phyloP scores from a whole-genome alignment of 2,329 filamentous ascomycete genomes.

The Hypomyces rosellus region DNA sequence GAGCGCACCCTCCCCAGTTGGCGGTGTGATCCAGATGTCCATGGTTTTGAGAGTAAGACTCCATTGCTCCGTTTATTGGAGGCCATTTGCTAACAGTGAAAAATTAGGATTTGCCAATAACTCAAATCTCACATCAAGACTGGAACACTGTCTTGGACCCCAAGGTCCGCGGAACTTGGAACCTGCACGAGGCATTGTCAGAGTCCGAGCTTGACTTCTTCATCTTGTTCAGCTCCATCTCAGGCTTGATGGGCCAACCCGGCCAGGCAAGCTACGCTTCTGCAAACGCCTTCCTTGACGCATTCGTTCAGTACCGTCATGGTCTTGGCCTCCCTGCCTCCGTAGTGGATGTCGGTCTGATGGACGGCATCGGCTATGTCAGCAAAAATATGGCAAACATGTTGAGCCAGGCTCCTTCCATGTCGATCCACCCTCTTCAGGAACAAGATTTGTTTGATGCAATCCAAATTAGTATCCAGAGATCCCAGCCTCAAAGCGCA shows the following conservation, averaged over 20 bases:
- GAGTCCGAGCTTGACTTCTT: constrained; percentile 30
- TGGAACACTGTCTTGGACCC: constrained; percentile 21
- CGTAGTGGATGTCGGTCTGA: constrained; percentile 10
- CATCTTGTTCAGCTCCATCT: constrained; percentile 26
- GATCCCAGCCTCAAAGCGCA: background rate
- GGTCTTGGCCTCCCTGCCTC: constrained; percentile 2
- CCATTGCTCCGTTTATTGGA: background rate
- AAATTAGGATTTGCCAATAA: too few species aligned
- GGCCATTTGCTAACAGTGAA: too few species aligned
- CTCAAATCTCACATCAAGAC: constrained; percentile 11
- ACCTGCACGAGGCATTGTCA: constrained; percentile 21
- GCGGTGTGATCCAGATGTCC: constrained; percentile 31
- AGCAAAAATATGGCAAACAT: constrained; percentile 13
- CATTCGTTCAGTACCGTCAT: constrained; percentile 29
- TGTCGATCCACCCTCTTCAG: constrained; percentile 12
- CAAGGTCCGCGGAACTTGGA: constrained; percentile 30
- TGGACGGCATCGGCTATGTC: constrained; percentile 21
- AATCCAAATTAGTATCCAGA: background rate
- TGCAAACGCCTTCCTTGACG: constrained; percentile 35
- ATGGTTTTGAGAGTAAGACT: constrained; percentile 19
- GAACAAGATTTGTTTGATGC: constrained; percentile 16
- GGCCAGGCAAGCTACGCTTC: constrained; percentile 35
- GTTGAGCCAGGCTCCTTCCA: constrained; percentile 10
- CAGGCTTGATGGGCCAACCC: constrained; percentile 25
- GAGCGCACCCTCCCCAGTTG: constrained; percentile 24